Evolutionary conservation across 495 filamentous ascomycete species (phyloP).

Genomic region (Xylaria intraflava): DNA sequence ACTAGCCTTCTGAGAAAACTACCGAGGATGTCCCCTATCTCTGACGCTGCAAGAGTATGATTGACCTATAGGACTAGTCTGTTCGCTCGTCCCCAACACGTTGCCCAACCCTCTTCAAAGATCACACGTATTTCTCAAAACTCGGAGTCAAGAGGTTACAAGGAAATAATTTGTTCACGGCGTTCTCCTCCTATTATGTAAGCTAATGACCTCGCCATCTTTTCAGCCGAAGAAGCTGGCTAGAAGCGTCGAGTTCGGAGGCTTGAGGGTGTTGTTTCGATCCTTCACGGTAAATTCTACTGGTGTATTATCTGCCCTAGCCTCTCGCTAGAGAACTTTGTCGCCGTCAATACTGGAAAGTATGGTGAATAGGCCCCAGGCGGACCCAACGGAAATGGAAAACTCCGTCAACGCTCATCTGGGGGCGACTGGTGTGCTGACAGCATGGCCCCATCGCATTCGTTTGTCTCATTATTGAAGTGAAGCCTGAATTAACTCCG

Average conservation of each 20-base stretch:
- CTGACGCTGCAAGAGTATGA: neutral
- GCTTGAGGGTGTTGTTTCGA: conserved; percentile 5
- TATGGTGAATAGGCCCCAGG: conserved; percentile 17
- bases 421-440: conserved; percentile 31
- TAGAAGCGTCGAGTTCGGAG: neutral
- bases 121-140: conserved; percentile 10
- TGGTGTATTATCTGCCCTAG: conserved; percentile 15
- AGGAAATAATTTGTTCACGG: conserved; percentile 3
- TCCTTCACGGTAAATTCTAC: conserved; percentile 7
- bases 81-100: conserved; percentile 6
- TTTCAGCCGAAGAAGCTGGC: neutral
- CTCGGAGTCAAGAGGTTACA: neutral
- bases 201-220: neutral
- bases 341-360: conserved; percentile 21
- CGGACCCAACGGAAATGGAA: conserved; percentile 47
- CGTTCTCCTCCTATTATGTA: conserved; percentile 7
- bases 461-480: conserved; percentile 44
- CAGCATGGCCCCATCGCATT: conserved; percentile 41
- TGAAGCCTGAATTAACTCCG: neutral
- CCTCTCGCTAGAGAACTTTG: conserved; percentile 18
- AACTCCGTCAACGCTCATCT: conserved; percentile 30
- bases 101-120: conserved; percentile 15
- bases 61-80: neutral
- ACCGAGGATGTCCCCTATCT: neutral
- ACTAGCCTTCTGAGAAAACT: neutral